Conservation (phyloP, 805 yeast species). For the Sugiyamaella smithiae region DNA sequence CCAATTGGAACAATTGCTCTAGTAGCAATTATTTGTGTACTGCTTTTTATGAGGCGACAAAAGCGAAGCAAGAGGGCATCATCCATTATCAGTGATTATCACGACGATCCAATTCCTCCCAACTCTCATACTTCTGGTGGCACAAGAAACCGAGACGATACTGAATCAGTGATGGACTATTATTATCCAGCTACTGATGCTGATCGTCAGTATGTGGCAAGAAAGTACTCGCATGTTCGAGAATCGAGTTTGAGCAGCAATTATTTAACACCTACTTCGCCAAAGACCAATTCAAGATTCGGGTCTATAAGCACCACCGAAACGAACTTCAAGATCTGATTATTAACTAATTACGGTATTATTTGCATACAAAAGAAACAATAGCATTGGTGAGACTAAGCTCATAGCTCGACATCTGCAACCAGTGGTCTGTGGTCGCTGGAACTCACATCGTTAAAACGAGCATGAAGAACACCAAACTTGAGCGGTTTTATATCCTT, state of each 20-base stretch:
- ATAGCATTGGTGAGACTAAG: too few relatives aligned
- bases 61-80: background rate
- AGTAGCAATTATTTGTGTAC: background rate
- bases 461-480: conserved; percentile 12
- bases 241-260: conserved; percentile 1
- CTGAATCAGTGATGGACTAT: conserved; percentile 10
- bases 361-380: too few relatives aligned
- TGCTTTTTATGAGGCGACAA: conserved; percentile 4
- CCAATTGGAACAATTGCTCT: conserved; percentile 12
- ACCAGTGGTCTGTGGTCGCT: conserved; percentile 23
- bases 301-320: background rate
- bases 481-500: conserved; percentile 1
- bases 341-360: too few relatives aligned
- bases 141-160: background rate
- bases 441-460: conserved; percentile 3
- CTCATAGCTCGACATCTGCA: conserved; percentile 6
- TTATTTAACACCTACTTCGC: background rate
- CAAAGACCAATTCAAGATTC: background rate
- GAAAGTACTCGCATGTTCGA: background rate
- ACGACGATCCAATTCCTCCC: background rate
- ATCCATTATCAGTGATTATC: background rate
- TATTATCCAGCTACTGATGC: conserved; percentile 10
- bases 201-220: background rate
- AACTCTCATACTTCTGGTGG: background rate
- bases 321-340: too few relatives aligned